phyloP scores from a whole-genome alignment of 2,329 filamentous ascomycete species.

The Talaromyces piceae region DNA sequence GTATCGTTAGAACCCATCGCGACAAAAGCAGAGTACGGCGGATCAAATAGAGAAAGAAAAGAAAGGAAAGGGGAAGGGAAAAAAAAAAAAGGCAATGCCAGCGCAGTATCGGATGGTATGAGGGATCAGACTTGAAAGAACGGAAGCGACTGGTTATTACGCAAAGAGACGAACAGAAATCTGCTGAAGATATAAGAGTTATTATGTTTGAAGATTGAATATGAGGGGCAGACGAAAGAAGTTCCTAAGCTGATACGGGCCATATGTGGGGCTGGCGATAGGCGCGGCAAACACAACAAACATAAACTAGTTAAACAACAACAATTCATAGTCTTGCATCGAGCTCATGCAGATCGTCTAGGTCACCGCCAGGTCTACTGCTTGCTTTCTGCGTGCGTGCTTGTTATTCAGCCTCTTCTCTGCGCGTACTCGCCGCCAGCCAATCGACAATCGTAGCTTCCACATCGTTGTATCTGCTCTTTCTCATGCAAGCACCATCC shows the following conservation, averaged over 20 bases:
- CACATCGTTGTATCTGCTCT: neutral
- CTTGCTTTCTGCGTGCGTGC: neutral
- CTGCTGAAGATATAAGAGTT: too few relatives aligned
- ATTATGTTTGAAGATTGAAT: neutral
- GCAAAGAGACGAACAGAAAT: neutral
- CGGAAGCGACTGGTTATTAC: neutral
- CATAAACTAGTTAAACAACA: too few relatives aligned
- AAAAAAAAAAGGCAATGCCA: neutral
- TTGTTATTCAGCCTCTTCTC: neutral
- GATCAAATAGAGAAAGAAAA: neutral
- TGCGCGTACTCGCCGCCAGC: neutral
- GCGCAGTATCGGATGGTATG: neutral
- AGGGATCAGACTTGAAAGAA: neutral
- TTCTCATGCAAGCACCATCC: conserved; percentile 24
- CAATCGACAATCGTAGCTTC: neutral
- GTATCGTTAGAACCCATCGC: conserved; percentile 10
- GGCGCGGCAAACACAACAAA: conserved; percentile 14
- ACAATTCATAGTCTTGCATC: conserved; percentile 15
- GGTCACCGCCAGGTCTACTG: neutral
- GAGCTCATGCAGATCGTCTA: conserved; percentile 10
- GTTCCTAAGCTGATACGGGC: too few relatives aligned
- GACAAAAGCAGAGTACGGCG: neutral
- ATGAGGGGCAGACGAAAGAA: conserved; percentile 9
- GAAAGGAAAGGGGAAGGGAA: neutral
- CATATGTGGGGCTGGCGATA: conserved; percentile 6